Evolutionary conservation across 2,329 filamentous ascomycete genomes (phyloP), one percentile per base, ranked within the genome.

Genomic region (Ascochyta clinopodiicola): DNA sequence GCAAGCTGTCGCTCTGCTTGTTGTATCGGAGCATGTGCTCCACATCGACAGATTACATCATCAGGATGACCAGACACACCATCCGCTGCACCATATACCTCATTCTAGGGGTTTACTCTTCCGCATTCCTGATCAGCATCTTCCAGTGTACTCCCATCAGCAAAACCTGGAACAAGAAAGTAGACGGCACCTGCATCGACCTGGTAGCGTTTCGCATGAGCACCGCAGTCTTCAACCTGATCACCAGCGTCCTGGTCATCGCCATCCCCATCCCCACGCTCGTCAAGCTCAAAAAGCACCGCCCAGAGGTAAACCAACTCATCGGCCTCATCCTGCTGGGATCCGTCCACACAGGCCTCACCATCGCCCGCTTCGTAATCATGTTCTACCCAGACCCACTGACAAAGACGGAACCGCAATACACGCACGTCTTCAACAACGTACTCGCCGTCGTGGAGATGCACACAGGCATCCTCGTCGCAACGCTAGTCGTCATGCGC

Each of bases 401-500:
- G 4, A 52, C 51, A 4, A 56, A 45, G 27, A 55, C 56, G 8
- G 47, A 59, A 22, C 56, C 56, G 12, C 56, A 59, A 19, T 59
- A 59, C 39, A 47, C 51, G 17, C 56, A 59, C 21, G 42, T 59
- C 31, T 49, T 49, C 51, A 35, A 29, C n/a, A 59, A 59, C 21
- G 45, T 50, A 22, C 44, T 59, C 4, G 56, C 51, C 1, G 39
- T 59, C 15, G 34, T 49, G 21, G 56, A 59, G n/a, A 56, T 59
- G 56, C 51, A 59, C 22, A 51, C 52, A 13, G 56, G 51, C 2
- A 59, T 55, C 25, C 49, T 50, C 5, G 56, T 59, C 1, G 56
- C 51, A 13, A 56, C 56, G 8, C 25, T 59, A 1, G 56, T 59
- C 2, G 56, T 59, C n/a, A 59, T 59, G 56, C 38, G 56, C 12